Base-by-base conservation (phyloP, 306 rosid genomes). In the Vigna nakashimae region DNA sequence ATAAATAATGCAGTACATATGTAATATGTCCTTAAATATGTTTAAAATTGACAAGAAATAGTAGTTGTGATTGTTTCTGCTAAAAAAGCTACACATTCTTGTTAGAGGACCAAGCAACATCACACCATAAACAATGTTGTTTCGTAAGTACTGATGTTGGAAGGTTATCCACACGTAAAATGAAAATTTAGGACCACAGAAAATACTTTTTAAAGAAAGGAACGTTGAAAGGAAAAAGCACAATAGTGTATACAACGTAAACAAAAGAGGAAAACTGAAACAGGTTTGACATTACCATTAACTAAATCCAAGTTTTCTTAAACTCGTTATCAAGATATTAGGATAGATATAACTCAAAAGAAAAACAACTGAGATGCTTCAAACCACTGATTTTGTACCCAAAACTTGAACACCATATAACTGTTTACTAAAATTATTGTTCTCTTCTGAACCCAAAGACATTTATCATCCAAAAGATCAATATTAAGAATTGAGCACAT, bases 11-110 rank as follows among this genome's bases (percentile, higher is more conserved):
- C 56, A 59, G 78, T 66, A 57, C 46, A 74, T n/a, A 67, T 62
- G 60, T 22, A 64, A 78, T 13, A 62, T 34, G 65, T 58, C 74
- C 81, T 26, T 59, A 75, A 66, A 71, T 63, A 28, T 48, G 68
- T 17, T 34, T 49, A 51, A 50, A 66, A 22, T 49, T 36, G 56
- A 53, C 17, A 40, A n/a, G n/a, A 85, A 71, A n/a, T 4, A 42
- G 38, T 17, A 62, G 71, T 14, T 52, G 45, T 20, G 20, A 20
- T 20, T 20, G 20, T 20, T 20, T 20, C 20, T 20, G 20, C 20
- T 51, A 65, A 69, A 53, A 81, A 74, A 74, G 57, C 64, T 78
- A 78, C 20, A 69, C 20, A 36, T 43, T 26, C 28, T 26, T 26
- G 28, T 26, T 26, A 26, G 28, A 26, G 28, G 3, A 26, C 28